Evolutionary conservation across 148 eudicot species (phyloP), one percentile per base, ranked within the genome.

Genomic region (Camellia japonica): DNA sequence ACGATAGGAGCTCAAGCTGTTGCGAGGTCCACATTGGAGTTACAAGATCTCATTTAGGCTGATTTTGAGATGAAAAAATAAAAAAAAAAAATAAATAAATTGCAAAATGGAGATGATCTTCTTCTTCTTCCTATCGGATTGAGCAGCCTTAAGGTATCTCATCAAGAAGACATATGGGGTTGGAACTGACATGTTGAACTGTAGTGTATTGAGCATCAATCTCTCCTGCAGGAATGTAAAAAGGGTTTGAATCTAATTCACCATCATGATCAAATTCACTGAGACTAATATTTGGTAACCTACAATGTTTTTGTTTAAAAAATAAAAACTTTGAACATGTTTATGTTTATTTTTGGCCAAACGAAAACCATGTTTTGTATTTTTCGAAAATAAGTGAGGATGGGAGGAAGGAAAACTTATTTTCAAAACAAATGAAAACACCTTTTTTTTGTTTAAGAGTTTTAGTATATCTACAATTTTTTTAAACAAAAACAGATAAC

Each of bases 141-240:
- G 89, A 58, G 95, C 95, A 59, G 98, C 97, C 84, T 94, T 93
- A 76, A 94, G 91, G 78, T 80, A 94, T 82, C 98, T 86, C 81
- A 80, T 88, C 78, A 94, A 52, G 79, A 94, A 94, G 8, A 90
- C 95, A 81, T 88, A 91, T 0, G 94, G 87, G 10, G 98, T 94
- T 62, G 98, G 98, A 23, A 90, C 82, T 7, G 98, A 91, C 86
- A 94, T 85, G 85, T 93, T 94, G 84, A 90, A 94, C 74, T 91
- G 92, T 76, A 94, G 77, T 11, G 88, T 86, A 79, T 94, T 91
- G 0, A 94, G 88, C 93, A 94, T 94, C 80, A 82, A 43, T 20
- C 78, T 91, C 85, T 94, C 98, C 94, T 93, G 84, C 79, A 73
- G 15, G 4, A 20, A 54, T 54, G 61, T 15, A 71, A 71, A 63